Base-by-base conservation (phyloP, 148 eudicot species). In the Amaranthus hypochondriacus region DNA sequence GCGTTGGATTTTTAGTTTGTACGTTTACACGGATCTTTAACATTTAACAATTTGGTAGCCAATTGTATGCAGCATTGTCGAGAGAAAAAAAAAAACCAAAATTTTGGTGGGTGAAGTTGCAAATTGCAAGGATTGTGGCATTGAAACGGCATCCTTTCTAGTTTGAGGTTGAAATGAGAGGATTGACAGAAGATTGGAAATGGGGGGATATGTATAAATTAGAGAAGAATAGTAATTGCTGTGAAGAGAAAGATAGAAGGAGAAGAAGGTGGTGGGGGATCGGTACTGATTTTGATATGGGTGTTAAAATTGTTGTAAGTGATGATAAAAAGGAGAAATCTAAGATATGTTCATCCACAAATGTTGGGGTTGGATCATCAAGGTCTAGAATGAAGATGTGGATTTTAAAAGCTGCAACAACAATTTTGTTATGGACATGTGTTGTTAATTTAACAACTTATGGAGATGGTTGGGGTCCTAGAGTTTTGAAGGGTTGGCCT, bases 401-500 rank as follows among this genome's bases (percentile, higher is more conserved):
- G 97, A 85, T 89, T 80, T 81, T 91, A 7, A 86, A 92, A 66
- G 97, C 90, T 0, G 85, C 88, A 5, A 82, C 92, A 1, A 84
- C 88, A 61, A 69, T 91, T 72, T 66, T 91, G 69, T 12, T 91
- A 18, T 91, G 97, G 97, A 91, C 97, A 73, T 91, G 97, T 76
- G 39, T 89, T 63, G 89, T 89, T 47, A 91, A 89, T 78, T 79
- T 91, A 78, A 86, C 92, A 4, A 83, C 92, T 50, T 74, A 87
- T 62, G 89, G 97, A 6, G 97, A 87, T 68, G 64, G 78, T 73
- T 91, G 91, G 97, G 93, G 93, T 12, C 92, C 97, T 57, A 81
- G 89, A 80, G 87, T 89, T 44, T 86, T 91, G 81, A 89, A 89
- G 72, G 92, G 90, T 8, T 90, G 96, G 96, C 96, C 92, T 42